Conservation (phyloP, 306 rosid species). For the Malus fusca region DNA sequence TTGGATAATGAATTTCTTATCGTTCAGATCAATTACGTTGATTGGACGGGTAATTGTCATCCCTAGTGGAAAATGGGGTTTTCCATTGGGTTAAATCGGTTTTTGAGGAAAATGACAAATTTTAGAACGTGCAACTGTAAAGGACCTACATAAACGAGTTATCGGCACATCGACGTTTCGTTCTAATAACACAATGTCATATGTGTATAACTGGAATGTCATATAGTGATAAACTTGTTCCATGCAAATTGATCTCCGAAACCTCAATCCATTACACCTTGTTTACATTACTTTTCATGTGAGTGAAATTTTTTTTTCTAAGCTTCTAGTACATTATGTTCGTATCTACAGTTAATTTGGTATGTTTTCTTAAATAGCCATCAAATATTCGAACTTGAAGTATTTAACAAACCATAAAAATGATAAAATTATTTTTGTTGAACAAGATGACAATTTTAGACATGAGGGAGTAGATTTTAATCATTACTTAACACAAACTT, state of each 20-base stretch:
- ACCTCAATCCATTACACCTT: neutral
- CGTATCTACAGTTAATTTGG: too few relatives aligned
- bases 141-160: neutral
- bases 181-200: neutral
- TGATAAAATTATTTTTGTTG: neutral
- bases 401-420: too few relatives aligned
- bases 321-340: neutral
- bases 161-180: fast-evolving
- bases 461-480: neutral
- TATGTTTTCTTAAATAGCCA: too few relatives aligned
- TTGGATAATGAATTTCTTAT: too few relatives aligned
- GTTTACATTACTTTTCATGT: neutral
- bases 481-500: neutral
- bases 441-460: neutral
- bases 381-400: too few relatives aligned
- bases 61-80: neutral
- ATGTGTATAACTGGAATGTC: too few relatives aligned
- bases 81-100: neutral
- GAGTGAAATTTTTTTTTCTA: neutral
- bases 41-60: too few relatives aligned
- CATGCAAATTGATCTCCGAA: neutral
- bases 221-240: too few relatives aligned
- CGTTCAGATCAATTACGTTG: too few relatives aligned
- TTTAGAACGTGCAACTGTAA: neutral
- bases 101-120: neutral